Base-by-base conservation (phyloP, 1,284 basidiomycete genomes). In the Ceraceosorus guamensis region DNA sequence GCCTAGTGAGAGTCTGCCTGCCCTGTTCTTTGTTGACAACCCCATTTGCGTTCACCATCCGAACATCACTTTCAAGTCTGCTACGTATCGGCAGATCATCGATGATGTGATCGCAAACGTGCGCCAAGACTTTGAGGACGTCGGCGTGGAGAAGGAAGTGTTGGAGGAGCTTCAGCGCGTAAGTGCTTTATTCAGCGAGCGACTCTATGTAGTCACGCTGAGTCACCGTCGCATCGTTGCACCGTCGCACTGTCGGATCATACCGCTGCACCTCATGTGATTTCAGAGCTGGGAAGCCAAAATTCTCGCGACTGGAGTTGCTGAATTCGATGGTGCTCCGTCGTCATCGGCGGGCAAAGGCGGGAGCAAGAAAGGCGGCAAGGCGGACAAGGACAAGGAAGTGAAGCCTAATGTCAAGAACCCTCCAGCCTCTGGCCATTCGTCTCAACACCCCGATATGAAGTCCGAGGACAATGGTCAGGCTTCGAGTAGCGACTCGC, bases 51-150 rank as follows among this genome's bases (percentile, higher is more conserved):
- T 16, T 24, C 31, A 2, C 46, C 14, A 16, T 13, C 11, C 31
- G 4, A 24, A 24, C 4, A 11, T 24, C 46, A 11, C 11, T 3
- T 13, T 33, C 14, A 85, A 95, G 91, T 91, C 92, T 73, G 76
- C 80, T 67, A 87, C 91, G 70, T 98, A 97, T 79, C 87, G 92
- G 64, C 79, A 84, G 66, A 89, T 97, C 79, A 97, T 98, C 79
- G 91, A 96, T 83, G 91, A 96, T 80, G 92, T 97, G 63, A 87
- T 97, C 72, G 80, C 81, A 45, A 82, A 83, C 69, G 89, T 93
- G 79, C 89, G 89, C 78, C 81, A 85, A 76, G 93, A 97, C 78
- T 98, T 97, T 79, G 92, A 97, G 76, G 91, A 95, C 77, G 92
- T 89, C 76, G 93, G 92, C 55, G 88, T 98, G 64, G 83, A 86